These are phyloP conservation scores for Persicaria tinctoria DNA, from an alignment of 148 eudicot genomes.

Conservation along the genomic window DNA sequence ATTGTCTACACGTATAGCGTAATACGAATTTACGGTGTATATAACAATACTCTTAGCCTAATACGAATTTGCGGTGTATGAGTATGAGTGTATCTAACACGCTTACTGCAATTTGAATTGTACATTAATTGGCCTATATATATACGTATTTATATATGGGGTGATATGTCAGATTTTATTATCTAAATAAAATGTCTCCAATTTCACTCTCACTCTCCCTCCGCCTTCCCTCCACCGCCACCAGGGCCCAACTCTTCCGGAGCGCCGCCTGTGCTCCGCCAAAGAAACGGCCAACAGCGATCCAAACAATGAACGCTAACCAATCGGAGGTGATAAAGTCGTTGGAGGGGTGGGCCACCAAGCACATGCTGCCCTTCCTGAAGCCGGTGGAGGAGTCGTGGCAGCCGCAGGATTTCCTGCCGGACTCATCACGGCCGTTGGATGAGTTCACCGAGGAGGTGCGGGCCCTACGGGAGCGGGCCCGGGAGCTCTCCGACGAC, in stretches of 20 bases:
- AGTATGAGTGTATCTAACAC: too few species aligned
- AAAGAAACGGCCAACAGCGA: neutral
- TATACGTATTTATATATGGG: too few species aligned
- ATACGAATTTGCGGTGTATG: too few species aligned
- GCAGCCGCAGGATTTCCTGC: conserved; percentile 32
- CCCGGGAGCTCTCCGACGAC: conserved; percentile 26
- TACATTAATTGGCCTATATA: too few species aligned
- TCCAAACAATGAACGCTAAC: conserved; percentile 12
- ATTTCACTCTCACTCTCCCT: neutral
- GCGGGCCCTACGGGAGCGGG: conserved; percentile 16
- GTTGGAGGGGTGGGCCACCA: conserved; percentile 22
- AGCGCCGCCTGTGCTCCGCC: neutral
- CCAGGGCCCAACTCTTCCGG: neutral
- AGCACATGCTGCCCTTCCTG: conserved; percentile 19
- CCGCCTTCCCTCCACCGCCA: neutral
- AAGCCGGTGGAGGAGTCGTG: conserved; percentile 30
- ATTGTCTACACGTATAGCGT: too few species aligned
- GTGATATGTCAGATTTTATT: too few species aligned
- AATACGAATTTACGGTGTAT: too few species aligned
- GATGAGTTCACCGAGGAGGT: conserved; percentile 20
- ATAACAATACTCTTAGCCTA: too few species aligned
- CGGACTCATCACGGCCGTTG: conserved; percentile 14
- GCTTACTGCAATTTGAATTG: too few species aligned
- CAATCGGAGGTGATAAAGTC: conserved; percentile 26
- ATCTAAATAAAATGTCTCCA: neutral